A percentile compares a stretch with the other conserved stretches of the same genome.
Evolutionary conservation across 805 yeast species (phyloP).

Genomic region (Candida loeiensis): DNA sequence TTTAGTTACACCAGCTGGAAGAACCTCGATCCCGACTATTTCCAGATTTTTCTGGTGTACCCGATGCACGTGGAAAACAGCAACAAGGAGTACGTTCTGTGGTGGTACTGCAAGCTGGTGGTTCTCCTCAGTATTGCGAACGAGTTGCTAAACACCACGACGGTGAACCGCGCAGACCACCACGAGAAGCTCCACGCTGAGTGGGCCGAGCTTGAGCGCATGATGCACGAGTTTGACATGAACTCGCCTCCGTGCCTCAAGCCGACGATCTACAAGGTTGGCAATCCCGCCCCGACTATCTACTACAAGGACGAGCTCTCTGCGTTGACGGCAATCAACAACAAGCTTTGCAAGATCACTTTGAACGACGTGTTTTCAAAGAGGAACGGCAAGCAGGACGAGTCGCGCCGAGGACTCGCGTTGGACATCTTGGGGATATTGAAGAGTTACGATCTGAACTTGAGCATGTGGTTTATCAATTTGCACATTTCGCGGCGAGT

Average conservation of each 20-base stretch:
- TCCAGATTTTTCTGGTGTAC: conserved; percentile 12
- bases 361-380: conserved; percentile 25
- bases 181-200: conserved; percentile 22
- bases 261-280: conserved; percentile 31
- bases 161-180: conserved; percentile 25
- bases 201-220: conserved; percentile 27
- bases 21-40: conserved; percentile 29
- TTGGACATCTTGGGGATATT: conserved; percentile 38
- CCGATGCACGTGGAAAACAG: conserved; percentile 1
- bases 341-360: conserved; percentile 27
- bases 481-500: conserved; percentile 21
- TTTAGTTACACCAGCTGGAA: conserved; percentile 34
- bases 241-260: conserved; percentile 27
- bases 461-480: conserved; percentile 33
- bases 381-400: background rate
- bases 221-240: conserved; percentile 27
- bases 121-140: conserved; percentile 25
- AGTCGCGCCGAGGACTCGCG: conserved; percentile 14
- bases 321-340: conserved; percentile 30
- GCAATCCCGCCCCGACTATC: conserved; percentile 28
- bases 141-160: conserved; percentile 25
- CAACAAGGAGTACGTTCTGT: conserved; percentile 19
- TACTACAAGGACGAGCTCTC: conserved; percentile 35
- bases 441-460: conserved; percentile 33
- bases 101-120: conserved; percentile 36